Evolutionary conservation across 23 red algal species (phyloP), one percentile per base, ranked within the genome.

Genomic region (Pyropia haitanensis): DNA sequence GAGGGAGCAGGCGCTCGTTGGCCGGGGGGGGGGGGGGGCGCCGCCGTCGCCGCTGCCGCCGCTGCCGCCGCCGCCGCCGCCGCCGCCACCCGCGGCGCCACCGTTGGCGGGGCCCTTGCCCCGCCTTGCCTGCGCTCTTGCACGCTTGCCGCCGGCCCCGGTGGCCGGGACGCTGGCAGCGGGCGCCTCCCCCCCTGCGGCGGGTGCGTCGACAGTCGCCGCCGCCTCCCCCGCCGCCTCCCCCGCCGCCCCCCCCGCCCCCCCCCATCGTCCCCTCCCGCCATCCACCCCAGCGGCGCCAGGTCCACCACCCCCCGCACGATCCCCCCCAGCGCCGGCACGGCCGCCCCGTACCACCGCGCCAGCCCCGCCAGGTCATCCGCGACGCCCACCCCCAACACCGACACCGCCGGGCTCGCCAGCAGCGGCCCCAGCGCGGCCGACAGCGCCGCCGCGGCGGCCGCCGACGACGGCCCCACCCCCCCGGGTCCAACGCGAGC

Each of bases 221-320:
- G 2, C n/a, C 18, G n/a, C 53, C 53, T 6, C 21, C n/a, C 53
- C 18, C 2, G 21, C 53, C n/a, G n/a, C n/a, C n/a, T n/a, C n/a
- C n/a, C 53, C 21, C 18, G 53, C 53, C 18, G 2, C 2, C 18
- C 18, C 53, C 21, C 53, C 21, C 53, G 18, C 2, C 3, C 2
- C 2, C 18, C 2, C 6, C 53, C 18, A 2, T 6, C 53, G 1
- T 3, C 53, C 8, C 21, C 21, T 56, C 53, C 21, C 21, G 50
- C 53, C 53, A n/a, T 5, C 21, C 53, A 9, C 3, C 21, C 53
- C 2, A 32, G 30, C 30, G 30, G 53, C 53, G n/a, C 53, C 18
- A 56, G 18, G 21, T 56, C 53, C 18, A 56, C 53, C 53, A 56
- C 53, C 53, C 53, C 53, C 53, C n/a, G 21, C 53, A 56, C 53